Evolutionary conservation across 345 rosid species (phyloP), one percentile per base, ranked within the genome.

Genomic region (Populus nigra): DNA sequence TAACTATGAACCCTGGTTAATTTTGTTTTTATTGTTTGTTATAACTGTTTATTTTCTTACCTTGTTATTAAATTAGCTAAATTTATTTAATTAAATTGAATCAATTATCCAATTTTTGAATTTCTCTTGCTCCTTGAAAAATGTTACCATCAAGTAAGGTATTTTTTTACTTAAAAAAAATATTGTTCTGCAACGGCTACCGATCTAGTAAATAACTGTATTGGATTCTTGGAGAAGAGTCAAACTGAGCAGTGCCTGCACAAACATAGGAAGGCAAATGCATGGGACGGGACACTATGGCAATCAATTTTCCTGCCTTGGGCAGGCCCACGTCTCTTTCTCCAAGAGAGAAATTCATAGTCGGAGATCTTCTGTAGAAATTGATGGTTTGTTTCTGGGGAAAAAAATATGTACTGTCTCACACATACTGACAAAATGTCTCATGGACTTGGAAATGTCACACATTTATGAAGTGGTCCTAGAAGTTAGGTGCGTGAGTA

Each of bases 391-490:
- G 70, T 38, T 68, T 68, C 23, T 9, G 17, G 25, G 49, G 23
- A 6, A 41, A 8, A 41, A 22, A 69, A 53, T 11, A 17, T 16
- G 1, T 17, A 49, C 12, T 16, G 68, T 4, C 17, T 18, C 65
- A 8, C 65, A 25, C 23, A 72, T 53, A 33, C 43, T 72, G 65
- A 72, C 74, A 72, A 72, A 72, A 35, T 1, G 33, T 17, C 17
- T 53, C 65, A 8, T 39, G 43, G 65, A 71, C 65, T 33, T 72
- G 6, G 20, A 33, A 8, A 50, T 31, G n/a, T 33, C 65, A 72
- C 29, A 4, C 31, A 18, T 17, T 50, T 50, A 50, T 72, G 11
- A 50, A 4, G 65, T 72, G 75, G 75, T 72, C 75, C 75, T 50
- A 0, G 1, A 53, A 5, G 25, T 39, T 69, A 68, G 33, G 31